Evolutionary conservation across 2,329 filamentous ascomycete genomes (phyloP), one percentile per base, ranked within the genome.

Genomic region (Chaetoscypha palmicola): DNA sequence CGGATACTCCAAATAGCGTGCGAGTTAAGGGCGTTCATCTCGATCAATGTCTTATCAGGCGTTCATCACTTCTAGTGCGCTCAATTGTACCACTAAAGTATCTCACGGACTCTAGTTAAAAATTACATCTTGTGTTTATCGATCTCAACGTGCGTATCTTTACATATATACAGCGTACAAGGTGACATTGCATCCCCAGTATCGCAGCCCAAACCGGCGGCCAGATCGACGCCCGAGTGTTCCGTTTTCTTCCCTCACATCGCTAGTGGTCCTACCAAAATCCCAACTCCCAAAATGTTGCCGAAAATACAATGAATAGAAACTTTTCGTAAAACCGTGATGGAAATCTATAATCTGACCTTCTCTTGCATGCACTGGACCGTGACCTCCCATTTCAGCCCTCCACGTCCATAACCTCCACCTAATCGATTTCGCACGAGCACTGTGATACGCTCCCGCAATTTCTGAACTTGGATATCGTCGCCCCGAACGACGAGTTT

Each of bases 331-430:
- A 17, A 12, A 34, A 3, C 32, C n/a, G 11, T 16, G 10, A 4
- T 4, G 3, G 14, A 34, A 16, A 10, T 16, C 20, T 37, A 23
- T 4, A n/a, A 9, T n/a, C 34, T 21, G 23, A 46, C 51, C 37
- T 53, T 50, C 44, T 61, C 60, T 30, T 56, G 26, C 20, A 52
- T 55, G 61, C 88, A 80, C 68, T 97, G 88, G 41, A 94, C 73
- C 36, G 86, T 94, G 11, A 97, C 87, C 67, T 98, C 92, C 92
- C 92, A 98, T 58, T 81, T 82, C 60, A 92, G 73, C 28, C 81
- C 85, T 3, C 85, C 84, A 33, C 78, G 76, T 7, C 90, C 90
- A 63, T 95, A 95, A 1, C 86, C 87, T 48, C 91, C 91, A 3
- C 89, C 90, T 5, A 98, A 69, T 23, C 87, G 74, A 59, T 92